Base-by-base conservation (phyloP, 495 filamentous ascomycete species). In the Extremus antarcticus region DNA sequence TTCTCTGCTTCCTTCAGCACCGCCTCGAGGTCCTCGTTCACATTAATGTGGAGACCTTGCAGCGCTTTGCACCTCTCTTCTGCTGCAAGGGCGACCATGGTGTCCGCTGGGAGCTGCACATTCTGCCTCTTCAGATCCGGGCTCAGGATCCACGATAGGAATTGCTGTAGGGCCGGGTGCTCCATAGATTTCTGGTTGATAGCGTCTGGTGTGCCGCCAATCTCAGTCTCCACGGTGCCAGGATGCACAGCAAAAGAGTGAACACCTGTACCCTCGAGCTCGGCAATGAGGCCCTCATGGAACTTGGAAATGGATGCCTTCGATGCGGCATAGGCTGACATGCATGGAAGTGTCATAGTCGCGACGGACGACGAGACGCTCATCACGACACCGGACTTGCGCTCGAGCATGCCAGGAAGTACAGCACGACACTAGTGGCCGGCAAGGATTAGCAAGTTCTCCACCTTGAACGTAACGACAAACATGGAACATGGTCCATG, bases 301-400 rank as follows among this genome's bases (percentile, higher is more conserved):
- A 62, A 62, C 35, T 58, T 62, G 43, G 32, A 43, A 24, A 62
- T 55, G 32, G 59, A 55, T 1, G 59, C 59, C 43, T 62, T 58
- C 25, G 59, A 58, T 19, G 50, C 40, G 15, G 55, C 21, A 48
- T 62, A 58, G n/a, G 59, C 59, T 3, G 50, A 47, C 51, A 51
- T 54, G 45, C 39, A 23, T 13, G 50, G 51, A 16, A 54, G 49
- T 16, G 29, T 24, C 23, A 54, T 20, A 39, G 43, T 51, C 10
- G 19, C 47, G 1, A 56, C 55, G 3, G 38, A 29, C 3, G 47
- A 47, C 23, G 23, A 25, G 24, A 61, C 41, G 40, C 41, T 48
- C 16, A 61, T 56, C 20, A 61, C 17, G 8, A 35, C 32, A 25
- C 58, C 58, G 17, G 25, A n/a, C 21, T 50, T 50, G 24, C 54